A percentile compares a stretch with the other conserved stretches of the same genome.
Evolutionary conservation across 2,329 filamentous ascomycete species (phyloP).

Genomic region (Westerdykella sp.): DNA sequence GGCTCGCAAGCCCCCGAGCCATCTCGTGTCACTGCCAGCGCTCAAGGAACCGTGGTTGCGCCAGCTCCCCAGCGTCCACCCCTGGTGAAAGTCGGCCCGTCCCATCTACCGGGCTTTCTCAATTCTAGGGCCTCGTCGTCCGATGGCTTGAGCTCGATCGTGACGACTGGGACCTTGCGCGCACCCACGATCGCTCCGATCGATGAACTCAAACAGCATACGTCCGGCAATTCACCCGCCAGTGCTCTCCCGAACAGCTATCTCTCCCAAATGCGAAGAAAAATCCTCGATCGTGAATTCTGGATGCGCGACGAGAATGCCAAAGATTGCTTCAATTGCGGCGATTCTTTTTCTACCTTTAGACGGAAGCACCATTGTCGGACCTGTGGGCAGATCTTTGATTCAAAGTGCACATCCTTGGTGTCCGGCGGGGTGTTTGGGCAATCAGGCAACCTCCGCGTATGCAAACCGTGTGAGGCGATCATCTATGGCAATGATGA

Average conservation of each 20-base stretch:
- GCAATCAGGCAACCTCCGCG: constrained; percentile 73
- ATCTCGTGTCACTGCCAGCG: constrained; percentile 14
- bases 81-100: constrained; percentile 40
- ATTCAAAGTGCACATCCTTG: constrained; percentile 90
- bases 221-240: constrained; percentile 15
- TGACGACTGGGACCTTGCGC: constrained; percentile 30
- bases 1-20: constrained; percentile 17
- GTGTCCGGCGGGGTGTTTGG: constrained; percentile 84
- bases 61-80: constrained; percentile 35
- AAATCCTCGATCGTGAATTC: constrained; percentile 88
- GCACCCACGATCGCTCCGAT: constrained; percentile 27
- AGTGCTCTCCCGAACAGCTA: constrained; percentile 38
- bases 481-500: constrained; percentile 90
- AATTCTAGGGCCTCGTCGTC: constrained; percentile 43
- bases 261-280: constrained; percentile 64
- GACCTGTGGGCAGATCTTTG: constrained; percentile 94
- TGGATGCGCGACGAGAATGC: constrained; percentile 99
- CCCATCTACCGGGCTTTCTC: constrained; percentile 45
- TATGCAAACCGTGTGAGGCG: constrained; percentile 87
- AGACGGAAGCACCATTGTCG: constrained; percentile 95
- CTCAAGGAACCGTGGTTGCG: constrained; percentile 20
- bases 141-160: constrained; percentile 38
- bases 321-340: constrained; percentile 93
- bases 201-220: constrained; percentile 23
- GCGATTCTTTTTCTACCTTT: constrained; percentile 85